Base-by-base conservation (phyloP, 805 yeast species). In the Tetrapisispora taiwanensis region DNA sequence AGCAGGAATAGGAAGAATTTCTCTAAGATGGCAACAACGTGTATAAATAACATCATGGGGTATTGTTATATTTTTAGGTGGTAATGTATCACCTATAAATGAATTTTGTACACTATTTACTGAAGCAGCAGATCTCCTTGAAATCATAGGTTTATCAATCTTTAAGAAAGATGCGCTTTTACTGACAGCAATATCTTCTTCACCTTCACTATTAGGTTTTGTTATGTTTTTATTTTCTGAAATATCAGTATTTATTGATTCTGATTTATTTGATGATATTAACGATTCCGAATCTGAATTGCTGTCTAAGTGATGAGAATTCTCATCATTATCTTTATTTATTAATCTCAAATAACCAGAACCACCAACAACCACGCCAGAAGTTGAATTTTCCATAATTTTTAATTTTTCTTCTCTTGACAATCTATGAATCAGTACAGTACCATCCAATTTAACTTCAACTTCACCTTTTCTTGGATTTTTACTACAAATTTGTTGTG, bases 1-100 rank as follows among this genome's bases (percentile, higher is more conserved):
- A 1, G 95, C 94, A 1, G 95, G 94, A 42, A 89, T 88, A 0
- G 97, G 97, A 47, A 89, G 63, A 42, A 89, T 89, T 58, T 89
- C 97, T 44, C 97, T 70, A 48, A 89, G 65, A 62, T 89, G 97
- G 56, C 97, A 89, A 60, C 97, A 89, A 52, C 97, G 72, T 0
- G 96, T 85, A 63, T 89, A 89, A 56, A 89, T 71, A 34, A 81
- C 70, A 54, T 87, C 95, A 44, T 83, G 72, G 31, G 76, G 68
- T 10, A 70, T 57, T 37, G 55, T 56, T 6, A 55, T 27, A 37
- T 55, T 43, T 17, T 43, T 46, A 20, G 69, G 64, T 14, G 69
- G 69, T 27, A 49, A 54, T 4, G 54, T 48, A n/a, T 50, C 53
- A 7, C 56, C 58, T 2, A 48, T 48, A 15, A 43, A 42, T 2